Conservation (phyloP, 176 grass and related monocot species). For the Raddia guianensis region DNA sequence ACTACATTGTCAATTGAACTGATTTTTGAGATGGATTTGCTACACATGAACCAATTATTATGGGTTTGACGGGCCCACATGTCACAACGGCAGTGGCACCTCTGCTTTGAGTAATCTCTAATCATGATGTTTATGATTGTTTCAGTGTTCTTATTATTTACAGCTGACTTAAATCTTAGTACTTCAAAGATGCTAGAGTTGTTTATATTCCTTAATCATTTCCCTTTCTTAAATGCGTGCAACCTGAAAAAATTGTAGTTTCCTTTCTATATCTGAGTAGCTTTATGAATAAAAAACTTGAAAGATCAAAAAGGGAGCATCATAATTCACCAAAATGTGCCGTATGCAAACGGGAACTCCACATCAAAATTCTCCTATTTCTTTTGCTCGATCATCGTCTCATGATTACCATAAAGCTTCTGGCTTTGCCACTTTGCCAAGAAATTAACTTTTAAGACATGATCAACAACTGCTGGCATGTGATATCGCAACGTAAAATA, state of each 20-base stretch:
- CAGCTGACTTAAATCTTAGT: conserved; percentile 22
- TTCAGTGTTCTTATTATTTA: conserved; percentile 20
- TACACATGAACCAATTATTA: conserved; percentile 1
- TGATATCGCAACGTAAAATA: not conserved
- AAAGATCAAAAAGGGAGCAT: conserved; percentile 10
- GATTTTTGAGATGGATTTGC: not conserved
- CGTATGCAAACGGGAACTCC: conserved; percentile 36
- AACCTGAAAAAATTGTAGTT: conserved; percentile 30
- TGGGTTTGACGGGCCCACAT: not conserved
- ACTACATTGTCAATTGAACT: not conserved
- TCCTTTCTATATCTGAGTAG: not conserved
- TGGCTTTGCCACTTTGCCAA: conserved; percentile 32
- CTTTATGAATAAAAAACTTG: not conserved
- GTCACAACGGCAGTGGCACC: not conserved
- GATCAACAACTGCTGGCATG: conserved; percentile 45
- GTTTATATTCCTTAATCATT: not conserved
- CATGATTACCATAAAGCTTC: conserved; percentile 38
- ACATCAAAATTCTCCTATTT: conserved; percentile 30
- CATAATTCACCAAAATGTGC: conserved; percentile 31
- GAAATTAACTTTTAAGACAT: conserved; percentile 34
- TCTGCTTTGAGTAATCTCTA: not conserved
- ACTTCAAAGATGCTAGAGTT: not conserved
- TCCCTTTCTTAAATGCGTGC: not conserved
- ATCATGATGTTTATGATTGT: conserved; percentile 32
- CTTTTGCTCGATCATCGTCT: conserved; percentile 38